Conservation (phyloP, 495 filamentous ascomycete genomes). For the Apodospora peruviana region DNA sequence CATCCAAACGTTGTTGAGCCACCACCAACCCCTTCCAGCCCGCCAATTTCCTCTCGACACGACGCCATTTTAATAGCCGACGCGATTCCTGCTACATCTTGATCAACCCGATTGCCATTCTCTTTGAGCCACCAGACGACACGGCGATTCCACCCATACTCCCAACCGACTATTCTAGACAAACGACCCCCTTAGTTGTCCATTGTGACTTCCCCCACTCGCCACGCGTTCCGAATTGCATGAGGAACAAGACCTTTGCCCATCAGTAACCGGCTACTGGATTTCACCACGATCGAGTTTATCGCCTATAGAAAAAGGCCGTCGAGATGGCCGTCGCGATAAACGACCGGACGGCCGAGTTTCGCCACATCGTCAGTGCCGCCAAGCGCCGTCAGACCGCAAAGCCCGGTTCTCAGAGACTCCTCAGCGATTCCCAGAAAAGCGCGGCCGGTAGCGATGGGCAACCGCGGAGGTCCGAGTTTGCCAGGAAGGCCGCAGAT, state of each 20-base stretch:
- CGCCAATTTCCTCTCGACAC: neutral
- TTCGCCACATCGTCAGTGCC: slow-evolving; percentile 80
- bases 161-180: too few species aligned
- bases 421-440: slow-evolving; percentile 70
- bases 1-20: neutral
- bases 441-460: slow-evolving; percentile 59
- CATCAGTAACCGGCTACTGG: too few species aligned
- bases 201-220: too few species aligned
- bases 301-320: too few species aligned
- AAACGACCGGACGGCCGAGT: slow-evolving; percentile 94
- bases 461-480: slow-evolving; percentile 60
- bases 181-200: too few species aligned
- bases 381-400: slow-evolving; percentile 68
- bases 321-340: slow-evolving; percentile 61
- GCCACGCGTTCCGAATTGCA: too few species aligned
- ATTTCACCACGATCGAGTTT: too few species aligned
- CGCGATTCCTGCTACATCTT: neutral
- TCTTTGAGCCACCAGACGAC: too few species aligned
- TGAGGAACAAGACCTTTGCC: too few species aligned
- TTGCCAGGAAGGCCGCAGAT: slow-evolving; percentile 81
- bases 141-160: too few species aligned
- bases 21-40: neutral
- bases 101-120: neutral
- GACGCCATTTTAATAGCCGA: slow-evolving; percentile 1
- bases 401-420: slow-evolving; percentile 69